Base-by-base conservation (phyloP, 2,329 filamentous ascomycete species). In the Mycosphaerella arachidis region DNA sequence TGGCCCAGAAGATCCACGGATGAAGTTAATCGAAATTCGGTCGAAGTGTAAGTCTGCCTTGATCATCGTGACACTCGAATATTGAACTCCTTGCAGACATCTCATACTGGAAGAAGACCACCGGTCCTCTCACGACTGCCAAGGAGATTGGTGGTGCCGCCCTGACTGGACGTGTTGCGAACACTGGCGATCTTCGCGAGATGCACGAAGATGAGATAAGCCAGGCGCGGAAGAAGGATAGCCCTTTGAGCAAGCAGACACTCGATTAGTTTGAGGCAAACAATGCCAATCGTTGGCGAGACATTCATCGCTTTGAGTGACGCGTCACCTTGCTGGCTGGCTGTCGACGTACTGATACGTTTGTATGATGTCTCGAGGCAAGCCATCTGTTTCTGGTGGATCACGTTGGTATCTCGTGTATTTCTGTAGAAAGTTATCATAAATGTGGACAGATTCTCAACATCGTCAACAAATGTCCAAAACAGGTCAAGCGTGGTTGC, bases 1-100 rank as follows among this genome's bases (percentile, higher is more conserved):
- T 7, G 74, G 71, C 0, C 69, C 76, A 0, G 74, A 79, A 18
- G 80, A 82, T 63, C 80, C 79, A 13, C 66, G 79, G 5, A 80
- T 81, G 78, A 69, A 66, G 43, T 59, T 78, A 50, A 77, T 78
- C 48, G 75, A 77, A 68, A 65, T 74, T 35, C 67, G 69, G 67
- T 60, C 70, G 10, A 72, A 71, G 59, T 72, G 70, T 70, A 51
- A 53, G 70, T 68, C 18, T 24, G 24, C 24, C 24, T 24, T 24
- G 24, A 24, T 24, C 24, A 24, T 24, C 3, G 24, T 24, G 29
- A 6, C 46, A 10, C 9, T 20, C 18, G 60, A n/a, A 30, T 54
- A 56, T 60, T 68, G 55, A 66, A 53, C 13, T 35, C 29, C 9
- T 35, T 12, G 31, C 53, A 73, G 69, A 71, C 52, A 73, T 75